Conservation (phyloP, 768 basidiomycete genomes). For the Suillus sp. region DNA sequence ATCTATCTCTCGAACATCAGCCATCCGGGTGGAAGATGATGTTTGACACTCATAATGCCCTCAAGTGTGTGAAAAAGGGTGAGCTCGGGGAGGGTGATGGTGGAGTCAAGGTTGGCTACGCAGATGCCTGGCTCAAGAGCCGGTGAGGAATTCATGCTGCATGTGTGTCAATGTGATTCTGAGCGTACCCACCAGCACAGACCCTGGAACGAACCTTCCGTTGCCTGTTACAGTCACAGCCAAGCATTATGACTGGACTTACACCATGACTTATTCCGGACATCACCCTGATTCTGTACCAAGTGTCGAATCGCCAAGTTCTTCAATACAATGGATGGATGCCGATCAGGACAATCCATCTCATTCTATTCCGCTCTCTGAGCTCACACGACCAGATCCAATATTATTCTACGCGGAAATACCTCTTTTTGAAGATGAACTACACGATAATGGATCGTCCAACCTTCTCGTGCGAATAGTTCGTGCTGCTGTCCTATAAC, state of each 20-base stretch:
- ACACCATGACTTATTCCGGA: slow-evolving; percentile 86
- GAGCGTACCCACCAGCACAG: slow-evolving; percentile 53
- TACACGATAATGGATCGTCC: slow-evolving; percentile 96
- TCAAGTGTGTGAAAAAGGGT: slow-evolving; percentile 73
- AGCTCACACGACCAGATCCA: slow-evolving; percentile 88
- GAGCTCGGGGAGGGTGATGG: slow-evolving; percentile 81
- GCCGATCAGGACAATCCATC: slow-evolving; percentile 57
- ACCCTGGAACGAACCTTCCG: slow-evolving; percentile 60
- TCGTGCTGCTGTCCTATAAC: slow-evolving; percentile 33
- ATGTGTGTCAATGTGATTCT: slow-evolving; percentile 24
- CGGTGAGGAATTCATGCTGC: slow-evolving; percentile 49
- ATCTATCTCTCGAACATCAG: slow-evolving; percentile 64
- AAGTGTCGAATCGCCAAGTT: slow-evolving; percentile 16
- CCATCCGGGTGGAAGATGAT: slow-evolving; percentile 62
- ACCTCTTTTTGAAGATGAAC: slow-evolving; percentile 92
- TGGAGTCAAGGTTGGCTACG: slow-evolving; percentile 92
- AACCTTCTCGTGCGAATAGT: slow-evolving; percentile 85
- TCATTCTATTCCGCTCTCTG: slow-evolving; percentile 79
- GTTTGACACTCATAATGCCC: slow-evolving; percentile 69
- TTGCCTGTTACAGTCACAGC: slow-evolving; percentile 73
- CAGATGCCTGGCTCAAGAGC: slow-evolving; percentile 91
- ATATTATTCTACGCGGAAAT: slow-evolving; percentile 98
- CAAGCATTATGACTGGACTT: slow-evolving; percentile 98
- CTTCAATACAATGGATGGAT: slow-evolving; percentile 45
- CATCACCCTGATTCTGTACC: slow-evolving; percentile 33